Conservation (phyloP, 2,329 filamentous ascomycete genomes). For the Diaporthe citriasiana region DNA sequence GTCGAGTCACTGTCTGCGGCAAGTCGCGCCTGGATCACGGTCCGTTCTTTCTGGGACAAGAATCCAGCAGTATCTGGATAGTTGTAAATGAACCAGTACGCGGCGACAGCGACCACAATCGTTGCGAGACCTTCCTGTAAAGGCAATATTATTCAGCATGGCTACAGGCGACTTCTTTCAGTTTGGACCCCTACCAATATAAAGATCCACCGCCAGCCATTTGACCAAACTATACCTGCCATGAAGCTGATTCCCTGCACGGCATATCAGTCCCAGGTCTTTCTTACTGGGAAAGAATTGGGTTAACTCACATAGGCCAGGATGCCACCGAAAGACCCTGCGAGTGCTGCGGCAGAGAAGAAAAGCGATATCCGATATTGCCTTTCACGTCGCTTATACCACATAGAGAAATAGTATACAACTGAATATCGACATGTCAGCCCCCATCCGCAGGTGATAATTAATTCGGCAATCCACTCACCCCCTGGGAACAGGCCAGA, state of each 20-base stretch:
- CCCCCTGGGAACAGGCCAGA: conserved; percentile 63
- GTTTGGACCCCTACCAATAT: conserved; percentile 61
- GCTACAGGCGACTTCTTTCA: not conserved
- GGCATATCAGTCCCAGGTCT: not conserved
- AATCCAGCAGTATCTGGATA: conserved; percentile 73
- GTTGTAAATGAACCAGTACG: conserved; percentile 76
- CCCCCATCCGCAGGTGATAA: not conserved
- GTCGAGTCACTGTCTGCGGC: conserved; percentile 79
- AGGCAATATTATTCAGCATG: not conserved
- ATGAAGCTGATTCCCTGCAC: conserved; percentile 67
- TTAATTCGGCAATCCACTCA: no score
- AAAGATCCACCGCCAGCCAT: conserved; percentile 73
- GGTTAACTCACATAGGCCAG: conserved; percentile 62
- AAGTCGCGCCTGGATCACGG: conserved; percentile 73
- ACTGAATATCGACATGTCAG: conserved; percentile 63
- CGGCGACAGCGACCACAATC: conserved; percentile 62
- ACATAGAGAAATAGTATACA: conserved; percentile 66
- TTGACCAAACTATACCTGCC: conserved; percentile 64
- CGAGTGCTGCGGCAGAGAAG: conserved; percentile 67
- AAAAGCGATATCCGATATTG: conserved; percentile 70
- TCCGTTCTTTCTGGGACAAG: conserved; percentile 66
- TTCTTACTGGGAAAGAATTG: not conserved
- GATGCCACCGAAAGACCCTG: conserved; percentile 70
- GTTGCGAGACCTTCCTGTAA: conserved; percentile 68
- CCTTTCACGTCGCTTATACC: conserved; percentile 68